These are phyloP conservation scores for Irpex lacteus DNA, from an alignment of 1,284 basidiomycete genomes.

Conservation along the genomic window DNA sequence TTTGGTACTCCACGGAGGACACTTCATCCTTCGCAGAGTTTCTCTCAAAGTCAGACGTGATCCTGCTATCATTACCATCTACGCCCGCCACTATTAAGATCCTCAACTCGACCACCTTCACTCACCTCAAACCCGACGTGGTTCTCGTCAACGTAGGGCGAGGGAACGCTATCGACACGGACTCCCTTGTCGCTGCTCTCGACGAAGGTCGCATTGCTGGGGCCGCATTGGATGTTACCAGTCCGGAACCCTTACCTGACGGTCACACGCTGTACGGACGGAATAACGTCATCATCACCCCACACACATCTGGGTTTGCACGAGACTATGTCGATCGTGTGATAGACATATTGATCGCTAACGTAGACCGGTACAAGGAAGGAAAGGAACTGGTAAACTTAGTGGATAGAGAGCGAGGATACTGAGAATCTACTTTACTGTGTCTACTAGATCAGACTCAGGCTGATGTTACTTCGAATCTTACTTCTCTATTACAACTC, in stretches of 20 bases:
- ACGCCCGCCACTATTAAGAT: conserved; percentile 7
- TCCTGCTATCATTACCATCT: conserved; percentile 8
- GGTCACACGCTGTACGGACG: conserved; percentile 12
- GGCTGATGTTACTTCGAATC: no score
- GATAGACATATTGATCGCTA: conserved; percentile 8
- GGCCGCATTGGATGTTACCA: conserved; percentile 11
- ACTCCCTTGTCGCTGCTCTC: conserved; percentile 8
- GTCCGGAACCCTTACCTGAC: conserved; percentile 10
- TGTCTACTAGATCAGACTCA: no score
- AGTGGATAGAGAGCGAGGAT: conserved; percentile 7
- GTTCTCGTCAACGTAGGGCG: conserved; percentile 12
- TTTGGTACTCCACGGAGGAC: conserved; percentile 7
- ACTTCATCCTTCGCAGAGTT: conserved; percentile 3
- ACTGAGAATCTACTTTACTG: not conserved
- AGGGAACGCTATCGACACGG: conserved; percentile 11
- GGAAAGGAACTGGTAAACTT: conserved; percentile 3
- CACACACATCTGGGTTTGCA: conserved; percentile 9
- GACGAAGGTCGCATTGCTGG: conserved; percentile 9
- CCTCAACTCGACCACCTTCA: conserved; percentile 5
- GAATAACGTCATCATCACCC: conserved; percentile 13
- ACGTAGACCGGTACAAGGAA: conserved; percentile 3
- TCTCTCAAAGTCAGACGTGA: conserved; percentile 6
- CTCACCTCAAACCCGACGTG: not conserved
- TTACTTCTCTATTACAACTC: no score
- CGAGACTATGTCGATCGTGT: conserved; percentile 4